Base-by-base conservation (phyloP, 176 grass and related monocot genomes). In the Saccharum officinarum region DNA sequence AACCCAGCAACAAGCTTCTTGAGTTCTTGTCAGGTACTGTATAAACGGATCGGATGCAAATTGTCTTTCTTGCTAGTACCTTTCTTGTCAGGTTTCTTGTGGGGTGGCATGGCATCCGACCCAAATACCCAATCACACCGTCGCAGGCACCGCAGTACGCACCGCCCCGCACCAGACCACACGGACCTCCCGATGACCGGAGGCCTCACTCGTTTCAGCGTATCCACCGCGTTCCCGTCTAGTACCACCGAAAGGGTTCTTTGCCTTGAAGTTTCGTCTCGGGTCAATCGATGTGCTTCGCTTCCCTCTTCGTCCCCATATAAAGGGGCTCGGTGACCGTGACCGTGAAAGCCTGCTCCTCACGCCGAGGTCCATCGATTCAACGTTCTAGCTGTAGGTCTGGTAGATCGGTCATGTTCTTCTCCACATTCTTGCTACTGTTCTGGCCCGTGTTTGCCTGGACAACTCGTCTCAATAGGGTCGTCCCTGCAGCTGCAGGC, bases 351-450 rank as follows among this genome's bases (percentile, higher is more conserved):
- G 49, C 13, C 41, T 26, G 7, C n/a, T n/a, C 59, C 59, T 62
- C 20, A 60, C 20, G 57, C 22, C 2, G 2, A 18, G 54, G 16
- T 54, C 47, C 49, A 52, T 18, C 17, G 17, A 55, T 55, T 55
- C 52, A 1, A 20, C 18, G 7, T 55, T 65, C 61, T 13, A 65
- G 26, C 62, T 31, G 44, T 4, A 41, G 40, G 40, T 46, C 44
- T 46, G 3, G 30, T 25, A 49, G 41, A 34, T 8, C 8, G 10
- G 8, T 10, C 25, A 87, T 87, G 87, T 26, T 89, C 59, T 71
- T 84, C 69, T 84, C 59, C 38, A 52, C 82, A 1, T 75, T 80
- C 60, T 26, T 89, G 14, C 61, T 85, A 10, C 14, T 75, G 3
- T 60, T 75, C 59, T 75, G 59, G 2, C 28, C 64, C 50, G 74